Base-by-base conservation (phyloP, 2,329 filamentous ascomycete species). In the Dactylellina cionopaga region DNA sequence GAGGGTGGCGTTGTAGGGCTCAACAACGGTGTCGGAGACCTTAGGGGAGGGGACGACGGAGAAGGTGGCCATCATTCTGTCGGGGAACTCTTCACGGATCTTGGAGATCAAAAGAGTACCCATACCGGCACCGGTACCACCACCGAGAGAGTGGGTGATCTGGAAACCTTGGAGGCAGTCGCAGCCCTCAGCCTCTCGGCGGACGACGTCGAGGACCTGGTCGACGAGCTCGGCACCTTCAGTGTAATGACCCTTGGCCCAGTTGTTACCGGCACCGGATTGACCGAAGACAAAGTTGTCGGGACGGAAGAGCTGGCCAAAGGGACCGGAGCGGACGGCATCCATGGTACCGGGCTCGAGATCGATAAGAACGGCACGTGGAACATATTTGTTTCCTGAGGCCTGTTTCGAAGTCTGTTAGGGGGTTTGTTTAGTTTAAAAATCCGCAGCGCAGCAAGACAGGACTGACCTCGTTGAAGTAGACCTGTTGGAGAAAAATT, bases 51-150 rank as follows among this genome's bases (percentile, higher is more conserved):
- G 95, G 75, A 98, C 90, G 80, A 99, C 95, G 79, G 95, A 98
- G 89, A 97, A 99, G 77, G 95, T 99, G 78, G 95, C 93, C 95
- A 98, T 99, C 95, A 99, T 99, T 81, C 95, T 92, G 87, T 99
- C 95, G 81, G 95, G 95, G 87, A 98, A 98, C 86, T 98, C 95
- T 87, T 99, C 95, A 80, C 95, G 95, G 84, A 98, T 98, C 91
- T 99, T 99, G 86, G 93, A 97, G 88, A 98, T 98, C 83, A 99
- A 85, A 80, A 99, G 89, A 74, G 95, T 99, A 86, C 95, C 95
- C 95, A 99, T 99, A 91, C 95, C 95, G 80, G 95, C 94, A 92
- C 95, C 95, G 80, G 95, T 99, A 89, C 95, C 95, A 91, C 95
- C 95, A 90, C 95, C 95, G 77, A 98, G 93, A 60, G 95, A 98